Evolutionary conservation across 352 stramenopile species (phyloP), one percentile per base, ranked within the genome.

Genomic region (Achlya hypogyna): DNA sequence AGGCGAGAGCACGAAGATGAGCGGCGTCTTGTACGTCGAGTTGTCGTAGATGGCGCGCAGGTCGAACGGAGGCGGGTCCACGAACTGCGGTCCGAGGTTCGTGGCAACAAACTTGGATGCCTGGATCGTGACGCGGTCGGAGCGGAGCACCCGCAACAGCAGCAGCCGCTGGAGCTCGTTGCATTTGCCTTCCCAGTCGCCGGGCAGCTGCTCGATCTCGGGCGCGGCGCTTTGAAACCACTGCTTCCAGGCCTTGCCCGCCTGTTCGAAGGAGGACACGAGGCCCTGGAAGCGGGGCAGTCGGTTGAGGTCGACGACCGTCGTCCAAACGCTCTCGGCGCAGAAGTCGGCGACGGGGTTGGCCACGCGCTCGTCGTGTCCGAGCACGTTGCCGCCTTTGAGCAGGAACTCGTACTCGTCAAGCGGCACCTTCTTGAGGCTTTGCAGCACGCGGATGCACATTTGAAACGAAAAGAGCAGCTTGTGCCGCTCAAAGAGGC

Each of bases 401-500:
- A 97, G 77, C 25, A 98, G 79, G 69, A 98, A 98, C 47, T 97
- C 88, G 65, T 98, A 98, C 69, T 98, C 95, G 6, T 97, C 84
- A 34, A 81, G 63, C 5, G 91, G 88, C 1, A 98, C 75, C 62
- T 98, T 98, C 59, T 91, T 84, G 9, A 96, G 70, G 47, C 82
- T 95, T 69, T 96, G 79, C 47, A 98, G 74, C 23, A 98, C 93
- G 22, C 91, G 87, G 16, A 97, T 84, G 56, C 88, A 97, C 74
- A 97, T 95, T 65, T 98, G 93, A 16, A 98, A 75, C 28, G 89
- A 97, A 59, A 98, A 98, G 0, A 98, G 75, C 4, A 98, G 75
- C 69, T 98, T 98, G 75, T 98, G 94, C 0, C 87, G 78, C 70
- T 98, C 95, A 70, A 98, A 98, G 0, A 98, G 80, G 14, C 92